Percentiles rank a stretch among this genome's conserved stretches.
These are phyloP conservation scores for Sequoiadendron giganteum DNA, from an alignment of 75 land plant species.

Conservation along the genomic window DNA sequence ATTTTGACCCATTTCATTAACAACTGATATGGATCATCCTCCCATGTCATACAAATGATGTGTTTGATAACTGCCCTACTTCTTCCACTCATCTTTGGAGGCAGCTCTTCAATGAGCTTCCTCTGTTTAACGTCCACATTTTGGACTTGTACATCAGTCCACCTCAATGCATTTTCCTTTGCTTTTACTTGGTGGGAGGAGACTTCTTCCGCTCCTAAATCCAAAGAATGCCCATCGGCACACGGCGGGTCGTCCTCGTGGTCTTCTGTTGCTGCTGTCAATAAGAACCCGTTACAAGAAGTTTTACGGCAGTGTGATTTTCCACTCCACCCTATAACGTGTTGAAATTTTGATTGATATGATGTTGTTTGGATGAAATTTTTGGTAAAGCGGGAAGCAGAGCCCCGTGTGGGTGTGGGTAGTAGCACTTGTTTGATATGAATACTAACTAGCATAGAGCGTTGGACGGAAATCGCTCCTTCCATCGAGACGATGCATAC, in stretches of 20 bases:
- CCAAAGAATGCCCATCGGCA: neutral
- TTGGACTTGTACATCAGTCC: constrained; percentile 3
- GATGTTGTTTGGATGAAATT: neutral
- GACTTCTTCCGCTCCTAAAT: neutral
- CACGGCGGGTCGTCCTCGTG: neutral
- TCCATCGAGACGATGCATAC: neutral
- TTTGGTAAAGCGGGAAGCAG: neutral
- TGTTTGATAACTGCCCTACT: constrained; percentile 58
- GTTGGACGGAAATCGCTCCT: neutral
- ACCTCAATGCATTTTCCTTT: constrained; percentile 28
- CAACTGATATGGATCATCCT: constrained; percentile 19
- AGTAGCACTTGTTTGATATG: neutral
- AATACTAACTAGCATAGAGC: neutral
- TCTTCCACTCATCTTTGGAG: constrained; percentile 50
- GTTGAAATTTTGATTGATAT: neutral
- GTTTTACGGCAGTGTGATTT: neutral
- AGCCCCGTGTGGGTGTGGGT: neutral
- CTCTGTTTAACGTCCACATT: constrained; percentile 36
- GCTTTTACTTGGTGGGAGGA: neutral
- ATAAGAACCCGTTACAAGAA: neutral
- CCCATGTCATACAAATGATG: constrained; percentile 44
- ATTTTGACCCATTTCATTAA: constrained; percentile 48
- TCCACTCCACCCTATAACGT: neutral
- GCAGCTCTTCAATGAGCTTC: constrained; percentile 32
- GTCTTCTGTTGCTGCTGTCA: neutral